A percentile compares a stretch with the other conserved stretches of the same genome.
These are phyloP conservation scores for Omphalotus guepiniiformis DNA, from an alignment of 768 basidiomycete genomes.

Conservation along the genomic window DNA sequence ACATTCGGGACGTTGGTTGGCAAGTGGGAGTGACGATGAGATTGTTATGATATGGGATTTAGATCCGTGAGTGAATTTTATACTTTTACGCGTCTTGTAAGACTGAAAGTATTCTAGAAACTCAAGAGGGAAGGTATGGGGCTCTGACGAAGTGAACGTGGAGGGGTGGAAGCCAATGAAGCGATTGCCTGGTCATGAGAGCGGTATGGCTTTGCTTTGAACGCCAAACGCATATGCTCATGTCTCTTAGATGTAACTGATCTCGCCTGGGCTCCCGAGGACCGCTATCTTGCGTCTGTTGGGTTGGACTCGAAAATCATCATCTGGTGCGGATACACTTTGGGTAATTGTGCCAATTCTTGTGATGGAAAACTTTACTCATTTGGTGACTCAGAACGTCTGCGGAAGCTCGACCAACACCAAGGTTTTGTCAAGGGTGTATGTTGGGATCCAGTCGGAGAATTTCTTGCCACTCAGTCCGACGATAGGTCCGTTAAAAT, in stretches of 20 bases:
- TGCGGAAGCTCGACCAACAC: slow-evolving; percentile 82
- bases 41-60: slow-evolving; percentile 97
- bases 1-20: slow-evolving; percentile 88
- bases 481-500: slow-evolving; percentile 97
- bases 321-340: slow-evolving; percentile 91
- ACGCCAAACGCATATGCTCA: slow-evolving; percentile 5
- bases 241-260: slow-evolving; percentile 78
- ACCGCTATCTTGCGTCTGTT: slow-evolving; percentile 89
- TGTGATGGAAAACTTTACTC: neutral
- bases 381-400: slow-evolving; percentile 50
- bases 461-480: slow-evolving; percentile 96
- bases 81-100: slow-evolving; percentile 5
- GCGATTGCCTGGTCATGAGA: slow-evolving; percentile 89
- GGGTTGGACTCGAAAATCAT: slow-evolving; percentile 89
- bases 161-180: slow-evolving; percentile 97
- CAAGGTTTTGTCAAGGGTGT: slow-evolving; percentile 98
- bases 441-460: slow-evolving; percentile 97
- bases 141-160: slow-evolving; percentile 91
- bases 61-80: slow-evolving; percentile 70
- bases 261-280: slow-evolving; percentile 92
- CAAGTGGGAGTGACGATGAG: slow-evolving; percentile 94
- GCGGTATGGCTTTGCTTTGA: slow-evolving; percentile 51
- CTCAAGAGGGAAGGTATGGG: slow-evolving; percentile 86
- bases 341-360: slow-evolving; percentile 49
- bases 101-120: slow-evolving; percentile 38